Conservation (phyloP, 768 basidiomycete genomes). For the Lentinus brumalis region DNA sequence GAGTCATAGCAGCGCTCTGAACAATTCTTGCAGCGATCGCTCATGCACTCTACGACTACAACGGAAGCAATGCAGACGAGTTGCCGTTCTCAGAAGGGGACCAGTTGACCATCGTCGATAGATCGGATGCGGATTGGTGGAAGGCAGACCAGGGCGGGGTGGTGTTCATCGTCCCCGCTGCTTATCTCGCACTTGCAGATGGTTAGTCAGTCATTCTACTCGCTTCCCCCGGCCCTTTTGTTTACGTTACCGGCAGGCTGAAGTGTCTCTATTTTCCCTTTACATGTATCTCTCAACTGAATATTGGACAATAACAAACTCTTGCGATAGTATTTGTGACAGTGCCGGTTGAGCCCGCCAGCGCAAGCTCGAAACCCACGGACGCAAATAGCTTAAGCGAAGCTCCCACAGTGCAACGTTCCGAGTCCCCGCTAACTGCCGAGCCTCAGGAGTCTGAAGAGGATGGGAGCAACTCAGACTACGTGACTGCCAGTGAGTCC, state of each 20-base stretch:
- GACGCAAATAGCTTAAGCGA: neutral
- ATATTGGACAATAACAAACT: constrained; percentile 23
- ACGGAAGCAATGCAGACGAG: constrained; percentile 72
- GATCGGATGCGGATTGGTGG: constrained; percentile 90
- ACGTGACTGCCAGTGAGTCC: constrained; percentile 43
- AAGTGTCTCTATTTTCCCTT: constrained; percentile 65
- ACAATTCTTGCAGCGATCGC: constrained; percentile 52
- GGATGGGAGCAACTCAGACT: constrained; percentile 40
- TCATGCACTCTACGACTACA: constrained; percentile 80
- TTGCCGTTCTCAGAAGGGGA: constrained; percentile 87
- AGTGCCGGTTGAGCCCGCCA: neutral
- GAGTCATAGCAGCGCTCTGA: constrained; percentile 7
- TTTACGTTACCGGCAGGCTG: constrained; percentile 76
- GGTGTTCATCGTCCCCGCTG: constrained; percentile 89
- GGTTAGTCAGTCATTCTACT: constrained; percentile 74
- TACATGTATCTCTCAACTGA: constrained; percentile 32
- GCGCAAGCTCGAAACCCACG: neutral
- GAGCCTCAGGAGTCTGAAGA: constrained; percentile 27
- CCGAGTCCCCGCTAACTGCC: neutral
- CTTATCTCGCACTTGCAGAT: constrained; percentile 82
- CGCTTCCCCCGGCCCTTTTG: constrained; percentile 54
- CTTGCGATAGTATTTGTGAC: constrained; percentile 3
- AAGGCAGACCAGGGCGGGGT: constrained; percentile 87
- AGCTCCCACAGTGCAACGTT: neutral
- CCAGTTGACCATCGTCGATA: constrained; percentile 75